Conservation (phyloP, 257 asterid species). For the Lithospermum erythrorhizon region DNA sequence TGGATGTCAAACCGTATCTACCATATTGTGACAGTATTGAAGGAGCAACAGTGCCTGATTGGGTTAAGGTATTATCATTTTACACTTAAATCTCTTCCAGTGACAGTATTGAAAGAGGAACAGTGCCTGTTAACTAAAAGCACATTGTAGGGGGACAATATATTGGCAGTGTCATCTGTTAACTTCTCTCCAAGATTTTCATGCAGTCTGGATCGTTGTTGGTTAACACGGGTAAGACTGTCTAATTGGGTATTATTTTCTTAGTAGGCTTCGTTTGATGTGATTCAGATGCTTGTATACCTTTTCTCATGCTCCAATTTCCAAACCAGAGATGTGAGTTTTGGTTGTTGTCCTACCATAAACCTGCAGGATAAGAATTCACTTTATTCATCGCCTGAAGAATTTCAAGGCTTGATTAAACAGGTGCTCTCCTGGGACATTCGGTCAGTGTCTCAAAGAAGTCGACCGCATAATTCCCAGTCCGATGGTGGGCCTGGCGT, state of each 20-base stretch:
- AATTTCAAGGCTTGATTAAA: constrained; percentile 46
- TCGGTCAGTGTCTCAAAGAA: constrained; percentile 70
- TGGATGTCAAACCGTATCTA: constrained; percentile 90
- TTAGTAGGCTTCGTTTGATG: not conserved
- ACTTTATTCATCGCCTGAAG: constrained; percentile 53
- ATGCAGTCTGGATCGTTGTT: constrained; percentile 50
- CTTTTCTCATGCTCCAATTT: not conserved
- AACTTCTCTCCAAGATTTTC: constrained; percentile 58
- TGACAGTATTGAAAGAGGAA: too few species aligned
- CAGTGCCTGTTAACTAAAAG: not conserved
- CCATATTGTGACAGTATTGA: constrained; percentile 79
- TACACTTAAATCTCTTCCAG: not conserved
- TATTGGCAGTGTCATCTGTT: constrained; percentile 60
- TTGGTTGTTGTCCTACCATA: not conserved
- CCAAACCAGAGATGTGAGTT: constrained; percentile 2
- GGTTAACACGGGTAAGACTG: constrained; percentile 47
- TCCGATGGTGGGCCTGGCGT: constrained; percentile 10
- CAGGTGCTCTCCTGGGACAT: constrained; percentile 38
- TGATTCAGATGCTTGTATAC: not conserved
- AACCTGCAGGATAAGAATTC: constrained; percentile 43
- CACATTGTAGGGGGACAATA: constrained; percentile 47
- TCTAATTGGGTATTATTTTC: not conserved
- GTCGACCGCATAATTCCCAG: constrained; percentile 29
- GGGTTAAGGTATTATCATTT: constrained; percentile 72
- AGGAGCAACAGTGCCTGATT: constrained; percentile 69